Conservation (phyloP, 768 basidiomycete species). For the Asterophora parasitica region DNA sequence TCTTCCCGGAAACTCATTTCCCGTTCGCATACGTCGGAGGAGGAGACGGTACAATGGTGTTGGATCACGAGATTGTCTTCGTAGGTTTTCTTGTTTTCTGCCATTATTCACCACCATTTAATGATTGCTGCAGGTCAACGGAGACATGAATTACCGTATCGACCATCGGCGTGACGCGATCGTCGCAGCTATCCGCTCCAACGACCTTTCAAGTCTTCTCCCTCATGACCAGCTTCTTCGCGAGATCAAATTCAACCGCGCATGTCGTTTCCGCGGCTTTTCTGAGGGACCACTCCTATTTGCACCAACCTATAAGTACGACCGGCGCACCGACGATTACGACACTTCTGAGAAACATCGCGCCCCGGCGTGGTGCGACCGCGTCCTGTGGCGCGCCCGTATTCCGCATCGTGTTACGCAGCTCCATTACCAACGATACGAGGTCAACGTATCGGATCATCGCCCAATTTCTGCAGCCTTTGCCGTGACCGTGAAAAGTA, state of each 20-base stretch:
- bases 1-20: slow-evolving; percentile 57
- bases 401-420: slow-evolving; percentile 54
- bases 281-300: slow-evolving; percentile 80
- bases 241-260: slow-evolving; percentile 84
- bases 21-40: slow-evolving; percentile 76
- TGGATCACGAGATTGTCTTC: slow-evolving; percentile 94
- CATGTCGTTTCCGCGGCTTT: slow-evolving; percentile 81
- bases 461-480: slow-evolving; percentile 84
- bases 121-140: slow-evolving; percentile 57
- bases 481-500: slow-evolving; percentile 64
- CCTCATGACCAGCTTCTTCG: slow-evolving; percentile 85
- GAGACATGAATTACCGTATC: slow-evolving; percentile 97
- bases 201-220: slow-evolving; percentile 59
- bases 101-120: no score
- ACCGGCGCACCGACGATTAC: slow-evolving; percentile 69
- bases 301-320: slow-evolving; percentile 93
- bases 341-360: slow-evolving; percentile 88
- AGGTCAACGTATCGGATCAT: slow-evolving; percentile 87
- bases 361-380: slow-evolving; percentile 95
- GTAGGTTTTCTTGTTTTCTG: slow-evolving; percentile 40
- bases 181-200: slow-evolving; percentile 60
- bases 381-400: slow-evolving; percentile 73
- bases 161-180: slow-evolving; percentile 87
- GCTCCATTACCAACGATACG: slow-evolving; percentile 76
- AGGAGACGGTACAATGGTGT: slow-evolving; percentile 87